Conservation (phyloP, 1,284 basidiomycete species). For the Melampsora abietis-canadensis region DNA sequence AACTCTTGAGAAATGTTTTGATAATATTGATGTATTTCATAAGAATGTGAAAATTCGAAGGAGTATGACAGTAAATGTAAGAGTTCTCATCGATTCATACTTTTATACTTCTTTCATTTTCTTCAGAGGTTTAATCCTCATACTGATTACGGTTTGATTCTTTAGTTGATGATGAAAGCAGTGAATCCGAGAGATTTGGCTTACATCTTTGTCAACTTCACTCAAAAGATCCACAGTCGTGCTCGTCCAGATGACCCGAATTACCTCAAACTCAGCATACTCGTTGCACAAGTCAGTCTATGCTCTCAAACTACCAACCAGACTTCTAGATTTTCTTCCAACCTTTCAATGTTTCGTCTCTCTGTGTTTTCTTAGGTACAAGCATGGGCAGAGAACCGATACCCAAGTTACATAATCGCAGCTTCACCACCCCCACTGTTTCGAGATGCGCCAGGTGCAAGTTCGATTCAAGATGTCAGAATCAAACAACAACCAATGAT, state of each 20-base stretch:
- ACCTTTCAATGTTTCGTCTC: not conserved
- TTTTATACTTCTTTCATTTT: too few relatives aligned
- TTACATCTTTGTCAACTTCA: slow-evolving; percentile 78
- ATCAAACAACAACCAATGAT: slow-evolving; percentile 34
- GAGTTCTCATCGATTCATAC: too few relatives aligned
- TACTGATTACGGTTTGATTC: slow-evolving; percentile 22
- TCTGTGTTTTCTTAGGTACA: slow-evolving; percentile 8
- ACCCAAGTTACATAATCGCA: slow-evolving; percentile 33
- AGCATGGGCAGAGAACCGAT: slow-evolving; percentile 36
- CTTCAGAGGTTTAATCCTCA: slow-evolving; percentile 18
- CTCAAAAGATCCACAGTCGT: slow-evolving; percentile 76
- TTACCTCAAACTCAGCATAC: slow-evolving; percentile 73
- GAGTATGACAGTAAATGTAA: slow-evolving; percentile 75
- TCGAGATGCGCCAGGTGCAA: slow-evolving; percentile 24
- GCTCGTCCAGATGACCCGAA: slow-evolving; percentile 78
- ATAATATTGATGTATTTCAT: slow-evolving; percentile 85
- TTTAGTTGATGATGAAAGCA: slow-evolving; percentile 79
- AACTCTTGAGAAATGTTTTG: slow-evolving; percentile 84
- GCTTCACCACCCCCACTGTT: slow-evolving; percentile 23
- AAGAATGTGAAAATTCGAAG: slow-evolving; percentile 94
- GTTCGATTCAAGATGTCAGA: slow-evolving; percentile 20
- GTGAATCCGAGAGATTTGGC: slow-evolving; percentile 90
- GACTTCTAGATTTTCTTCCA: not conserved
- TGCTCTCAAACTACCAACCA: not conserved
- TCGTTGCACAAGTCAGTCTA: slow-evolving; percentile 66